Base-by-base conservation (phyloP, 2,329 filamentous ascomycete species). In the Trichoderma sp. region DNA sequence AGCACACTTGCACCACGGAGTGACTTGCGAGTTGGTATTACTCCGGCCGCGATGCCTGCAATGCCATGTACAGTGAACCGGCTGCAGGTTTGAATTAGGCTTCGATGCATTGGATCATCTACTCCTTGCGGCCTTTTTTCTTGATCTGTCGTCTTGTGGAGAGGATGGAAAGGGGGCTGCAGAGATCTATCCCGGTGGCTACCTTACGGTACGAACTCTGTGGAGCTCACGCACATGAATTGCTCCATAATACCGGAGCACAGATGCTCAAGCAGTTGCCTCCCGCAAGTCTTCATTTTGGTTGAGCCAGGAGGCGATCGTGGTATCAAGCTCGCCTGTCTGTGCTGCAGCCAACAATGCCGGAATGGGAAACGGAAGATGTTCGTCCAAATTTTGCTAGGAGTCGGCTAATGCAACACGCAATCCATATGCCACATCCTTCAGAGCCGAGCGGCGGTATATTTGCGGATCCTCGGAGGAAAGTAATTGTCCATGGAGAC, bases 221-320 rank as follows among this genome's bases (percentile, higher is more conserved):
- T 69, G 66, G 66, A 69, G 66, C 50, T 36, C 55, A 20, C 23
- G 34, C 66, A 57, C 66, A 69, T 53, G 63, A 66, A 59, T 59
- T 50, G 26, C 55, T 68, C 53, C 66, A 50, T 69, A 50, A 20
- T 50, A 50, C 39, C 43, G 43, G 9, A 50, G 47, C 47, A 32
- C 64, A 68, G 53, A 68, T 59, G 20, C 36, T 43, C 26, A 34
- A 32, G 53, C 34, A 47, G 53, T 3, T 68, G 36, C 55, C 53
- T 59, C 26, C 34, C 34, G 66, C 26, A 68, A 30, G 58, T 68
- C 66, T 43, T 69, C 66, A 69, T 69, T 62, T 62, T 36, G 28
- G 15, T n/a, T n/a, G 28, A 23, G 43, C 66, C 43, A 28, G 66
- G 66, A 68, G 55, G 28, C 47, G 57, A 61, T 59, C 26, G 55